phyloP scores from a whole-genome alignment of 2,329 filamentous ascomycete species.

The Hansfordia pulvinata region DNA sequence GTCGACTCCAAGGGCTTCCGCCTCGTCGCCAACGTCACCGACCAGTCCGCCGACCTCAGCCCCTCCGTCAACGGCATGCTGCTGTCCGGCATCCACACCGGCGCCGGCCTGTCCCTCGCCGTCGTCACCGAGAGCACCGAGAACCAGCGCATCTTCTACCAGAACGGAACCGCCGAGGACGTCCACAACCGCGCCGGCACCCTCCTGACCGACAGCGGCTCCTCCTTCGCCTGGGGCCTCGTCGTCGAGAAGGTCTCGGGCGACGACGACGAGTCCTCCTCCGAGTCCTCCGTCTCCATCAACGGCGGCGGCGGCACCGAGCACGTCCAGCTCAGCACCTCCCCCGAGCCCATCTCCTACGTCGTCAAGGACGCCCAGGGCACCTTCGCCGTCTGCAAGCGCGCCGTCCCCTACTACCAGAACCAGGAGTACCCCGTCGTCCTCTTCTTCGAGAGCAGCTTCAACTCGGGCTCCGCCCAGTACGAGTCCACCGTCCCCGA shows the following conservation, averaged over 20 bases:
- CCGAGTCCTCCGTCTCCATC: neutral
- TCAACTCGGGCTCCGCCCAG: conserved; percentile 85
- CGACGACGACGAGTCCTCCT: no score
- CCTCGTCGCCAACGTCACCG: conserved; percentile 29
- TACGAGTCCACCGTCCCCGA: conserved; percentile 84
- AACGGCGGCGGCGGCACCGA: conserved; percentile 6
- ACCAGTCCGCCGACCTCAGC: conserved; percentile 22
- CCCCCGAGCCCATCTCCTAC: conserved; percentile 42
- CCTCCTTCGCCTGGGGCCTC: conserved; percentile 24
- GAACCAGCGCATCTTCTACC: conserved; percentile 27
- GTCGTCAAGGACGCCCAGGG: conserved; percentile 88
- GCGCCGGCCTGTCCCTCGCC: conserved; percentile 24
- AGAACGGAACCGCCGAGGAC: conserved; percentile 29
- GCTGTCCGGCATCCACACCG: conserved; percentile 26
- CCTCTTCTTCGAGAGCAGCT: conserved; percentile 88
- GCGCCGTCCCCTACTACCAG: conserved; percentile 85
- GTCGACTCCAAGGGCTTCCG: conserved; percentile 19
- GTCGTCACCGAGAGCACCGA: conserved; percentile 16
- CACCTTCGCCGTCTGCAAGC: conserved; percentile 96
- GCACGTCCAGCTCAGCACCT: conserved; percentile 12
- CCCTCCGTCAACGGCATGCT: conserved; percentile 25
- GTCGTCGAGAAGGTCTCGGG: no score
- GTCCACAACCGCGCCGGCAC: conserved; percentile 15
- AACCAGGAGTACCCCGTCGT: conserved; percentile 77
- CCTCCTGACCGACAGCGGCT: conserved; percentile 26